Evolutionary conservation across 768 basidiomycete species (phyloP), one percentile per base, ranked within the genome.

Genomic region (Psilocybe azurescens): DNA sequence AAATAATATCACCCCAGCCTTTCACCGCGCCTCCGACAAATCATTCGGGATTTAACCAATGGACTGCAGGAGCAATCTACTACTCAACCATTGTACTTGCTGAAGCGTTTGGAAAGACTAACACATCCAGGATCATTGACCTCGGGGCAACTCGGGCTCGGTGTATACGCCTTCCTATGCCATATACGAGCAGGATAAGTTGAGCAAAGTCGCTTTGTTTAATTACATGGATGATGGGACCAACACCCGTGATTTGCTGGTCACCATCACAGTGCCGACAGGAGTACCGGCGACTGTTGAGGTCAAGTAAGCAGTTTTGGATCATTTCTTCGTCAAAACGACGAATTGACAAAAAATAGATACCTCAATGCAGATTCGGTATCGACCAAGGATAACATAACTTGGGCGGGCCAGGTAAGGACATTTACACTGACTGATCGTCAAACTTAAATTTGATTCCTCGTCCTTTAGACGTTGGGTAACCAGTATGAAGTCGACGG

Each of bases 41-140:
- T 65, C 79, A 86, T 63, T 82, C 85, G 0, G 63, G 75, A 0
- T 85, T 79, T 72, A 82, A 82, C 62, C 77, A 89, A 73, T 94
- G 91, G 91, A 90, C 90, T 0, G 80, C 90, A 46, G 90, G 90
- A 2, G 82, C 89, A 0, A 74, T 89, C 48, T 93, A 90, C 76
- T 94, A 94, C 74, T 81, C 92, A 1, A 81, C 88, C 1, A 76
- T 95, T 29, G 81, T 88, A 64, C 78, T 90, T 41, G 84, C 91
- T 0, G 93, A 94, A 72, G 80, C 83, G 2, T 79, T 94, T 33
- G 91, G 90, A 20, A 77, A 81, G 49, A 82, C 84, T 39, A 87
- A 88, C 72, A 76, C 72, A 1, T 85, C 89, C 1, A 89, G 84
- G 62, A 80, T 94, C 29, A 74, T 90, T 36, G 93, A 94, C 72